Evolutionary conservation across 176 grass and related monocot genomes (phyloP), one percentile per base, ranked within the genome.

Genomic region (Tuctoria greenei): DNA sequence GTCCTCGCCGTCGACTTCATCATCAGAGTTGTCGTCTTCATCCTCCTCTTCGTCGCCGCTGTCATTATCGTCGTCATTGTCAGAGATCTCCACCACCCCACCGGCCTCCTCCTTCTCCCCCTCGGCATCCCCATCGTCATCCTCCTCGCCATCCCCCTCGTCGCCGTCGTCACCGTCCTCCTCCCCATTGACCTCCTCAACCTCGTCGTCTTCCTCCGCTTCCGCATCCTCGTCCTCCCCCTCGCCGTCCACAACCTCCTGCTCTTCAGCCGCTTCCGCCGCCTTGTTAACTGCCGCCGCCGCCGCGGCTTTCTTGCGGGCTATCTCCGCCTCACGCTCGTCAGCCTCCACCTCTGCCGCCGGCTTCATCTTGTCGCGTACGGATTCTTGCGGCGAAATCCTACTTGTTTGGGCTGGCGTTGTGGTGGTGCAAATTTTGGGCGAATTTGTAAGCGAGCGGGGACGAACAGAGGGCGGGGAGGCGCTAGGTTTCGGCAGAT

Each of bases 381-480:
- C 12, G 4, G 65, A 72, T 56, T 52, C 46, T 77, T 10, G 56
- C 26, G 37, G 8, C 61, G 26, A 76, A 76, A 83, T 36, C 37
- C 39, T 13, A 10, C n/a, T 18, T 8, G 59, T 55, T 79, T 66
- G 71, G 54, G 42, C 44, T 69, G 45, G 56, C 17, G 61, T 47
- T 46, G 26, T 63, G 60, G 61, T 68, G 49, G n/a, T 36, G 27
- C 21, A 58, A 88, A 79, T 10, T 88, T 74, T 74, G 85, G 67
- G 68, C n/a, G 81, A 87, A 84, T 88, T 88, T 88, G 86, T 88
- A 88, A 72, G 70, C 75, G 58, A 25, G 44, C 62, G 70, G 64
- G 56, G 80, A 83, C 67, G 81, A 83, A 79, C 81, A 47, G 20
- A 28, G 62, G 80, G 74, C 67, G 14, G 25, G 54, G 49, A 71